phyloP scores from a whole-genome alignment of 768 basidiomycete species.

The Cystobasidium onofrii region DNA sequence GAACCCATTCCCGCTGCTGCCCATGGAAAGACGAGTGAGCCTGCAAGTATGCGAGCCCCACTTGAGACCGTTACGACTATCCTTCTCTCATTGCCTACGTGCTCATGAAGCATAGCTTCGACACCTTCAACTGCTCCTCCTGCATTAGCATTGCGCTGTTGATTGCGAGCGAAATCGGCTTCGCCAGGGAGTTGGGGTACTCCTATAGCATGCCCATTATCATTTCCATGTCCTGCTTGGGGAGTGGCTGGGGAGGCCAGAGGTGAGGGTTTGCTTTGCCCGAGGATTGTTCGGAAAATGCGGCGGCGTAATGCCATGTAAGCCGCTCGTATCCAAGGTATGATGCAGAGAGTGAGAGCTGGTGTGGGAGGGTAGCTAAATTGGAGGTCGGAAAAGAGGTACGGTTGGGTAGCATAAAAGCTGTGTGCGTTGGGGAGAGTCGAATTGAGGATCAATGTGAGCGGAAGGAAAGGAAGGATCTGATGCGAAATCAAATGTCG shows the following conservation, averaged over 20 bases:
- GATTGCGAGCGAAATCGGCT: constrained; percentile 25
- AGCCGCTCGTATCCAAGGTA: constrained; percentile 38
- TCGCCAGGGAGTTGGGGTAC: background rate
- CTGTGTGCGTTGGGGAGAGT: background rate
- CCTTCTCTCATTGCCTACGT: background rate
- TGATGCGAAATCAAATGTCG: background rate
- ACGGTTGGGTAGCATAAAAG: constrained; percentile 13
- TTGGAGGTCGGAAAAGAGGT: constrained; percentile 35
- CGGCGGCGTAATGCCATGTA: constrained; percentile 32
- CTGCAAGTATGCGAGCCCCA: constrained; percentile 33
- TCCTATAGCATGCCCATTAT: background rate
- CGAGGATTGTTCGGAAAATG: constrained; percentile 36
- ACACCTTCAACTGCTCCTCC: background rate
- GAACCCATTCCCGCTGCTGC: constrained; percentile 34
- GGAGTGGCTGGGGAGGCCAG: background rate
- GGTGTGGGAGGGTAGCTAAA: constrained; percentile 38
- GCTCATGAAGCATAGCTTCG: background rate
- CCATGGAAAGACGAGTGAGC: constrained; percentile 38
- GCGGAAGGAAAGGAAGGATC: constrained; percentile 41
- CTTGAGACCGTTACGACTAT: constrained; percentile 7
- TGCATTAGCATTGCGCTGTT: background rate
- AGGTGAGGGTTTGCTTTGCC: background rate
- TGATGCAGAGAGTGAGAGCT: constrained; percentile 37
- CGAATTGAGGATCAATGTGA: constrained; percentile 36
- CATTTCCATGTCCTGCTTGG: background rate